Evolutionary conservation across 2,329 filamentous ascomycete species (phyloP).

Genomic region (Trichophyton verrucosum): DNA sequence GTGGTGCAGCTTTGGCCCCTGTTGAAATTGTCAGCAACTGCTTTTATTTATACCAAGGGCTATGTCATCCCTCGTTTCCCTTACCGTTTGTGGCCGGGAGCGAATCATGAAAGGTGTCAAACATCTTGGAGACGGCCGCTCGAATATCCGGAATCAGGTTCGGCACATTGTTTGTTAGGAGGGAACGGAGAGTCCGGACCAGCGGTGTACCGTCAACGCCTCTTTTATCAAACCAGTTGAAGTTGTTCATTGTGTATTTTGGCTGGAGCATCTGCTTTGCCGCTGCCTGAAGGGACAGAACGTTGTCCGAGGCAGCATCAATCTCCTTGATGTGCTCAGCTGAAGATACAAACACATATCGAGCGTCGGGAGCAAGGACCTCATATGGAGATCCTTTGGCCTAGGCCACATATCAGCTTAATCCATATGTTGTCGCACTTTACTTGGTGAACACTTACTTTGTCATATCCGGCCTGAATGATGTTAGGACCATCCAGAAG

Average conservation of each 20-base stretch:
- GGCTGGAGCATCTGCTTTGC: conserved; percentile 1
- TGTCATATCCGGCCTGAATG: neutral
- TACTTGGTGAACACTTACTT: neutral
- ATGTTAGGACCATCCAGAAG: neutral
- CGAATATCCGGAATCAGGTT: neutral
- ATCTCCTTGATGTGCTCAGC: neutral
- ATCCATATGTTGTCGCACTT: neutral
- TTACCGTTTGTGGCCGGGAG: neutral
- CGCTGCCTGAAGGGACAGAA: neutral
- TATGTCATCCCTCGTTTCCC: neutral
- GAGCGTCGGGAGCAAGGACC: neutral
- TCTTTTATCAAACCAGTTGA: neutral
- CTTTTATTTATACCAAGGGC: neutral
- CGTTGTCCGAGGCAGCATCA: neutral
- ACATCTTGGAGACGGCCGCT: neutral
- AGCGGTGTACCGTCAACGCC: neutral
- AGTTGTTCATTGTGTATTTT: neutral
- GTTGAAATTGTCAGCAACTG: neutral
- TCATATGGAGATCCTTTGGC: neutral
- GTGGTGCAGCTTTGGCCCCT: neutral
- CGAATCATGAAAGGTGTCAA: neutral
- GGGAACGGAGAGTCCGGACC: neutral
- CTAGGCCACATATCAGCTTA: neutral
- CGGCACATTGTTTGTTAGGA: neutral
- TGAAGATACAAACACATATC: neutral